Conservation (phyloP, 805 yeast genomes). For the Pichia membranifaciens region DNA sequence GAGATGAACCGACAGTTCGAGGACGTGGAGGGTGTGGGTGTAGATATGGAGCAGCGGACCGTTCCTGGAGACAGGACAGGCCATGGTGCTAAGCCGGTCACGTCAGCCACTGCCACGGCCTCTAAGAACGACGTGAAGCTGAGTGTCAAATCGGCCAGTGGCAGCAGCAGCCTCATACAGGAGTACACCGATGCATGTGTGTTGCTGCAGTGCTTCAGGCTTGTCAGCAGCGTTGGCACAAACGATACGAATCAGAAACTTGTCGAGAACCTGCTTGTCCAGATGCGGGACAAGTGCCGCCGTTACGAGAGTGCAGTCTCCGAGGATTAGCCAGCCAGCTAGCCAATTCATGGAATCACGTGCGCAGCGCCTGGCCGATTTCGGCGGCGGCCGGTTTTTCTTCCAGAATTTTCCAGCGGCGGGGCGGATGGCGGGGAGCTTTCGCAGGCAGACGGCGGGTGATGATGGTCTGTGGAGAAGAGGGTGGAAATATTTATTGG, state of each 20-base stretch:
- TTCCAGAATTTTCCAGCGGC: neutral
- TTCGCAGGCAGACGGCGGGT: too few relatives aligned
- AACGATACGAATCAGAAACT: constrained; percentile 50
- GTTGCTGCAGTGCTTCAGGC: constrained; percentile 58
- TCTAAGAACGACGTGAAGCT: too few relatives aligned
- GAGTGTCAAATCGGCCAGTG: too few relatives aligned
- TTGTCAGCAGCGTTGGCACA: constrained; percentile 47
- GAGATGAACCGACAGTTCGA: constrained; percentile 34
- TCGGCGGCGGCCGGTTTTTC: too few relatives aligned
- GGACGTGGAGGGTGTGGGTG: constrained; percentile 13
- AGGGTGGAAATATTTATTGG: too few relatives aligned
- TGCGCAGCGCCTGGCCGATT: neutral
- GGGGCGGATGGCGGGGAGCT: too few relatives aligned
- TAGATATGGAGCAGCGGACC: constrained; percentile 3
- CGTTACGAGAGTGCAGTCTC: neutral
- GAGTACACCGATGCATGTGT: constrained; percentile 15
- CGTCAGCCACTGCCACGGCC: too few relatives aligned
- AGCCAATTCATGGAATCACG: neutral
- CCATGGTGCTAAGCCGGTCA: too few relatives aligned
- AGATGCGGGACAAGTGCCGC: constrained; percentile 4
- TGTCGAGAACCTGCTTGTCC: constrained; percentile 45
- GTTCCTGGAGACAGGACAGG: too few relatives aligned
- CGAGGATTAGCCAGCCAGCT: neutral
- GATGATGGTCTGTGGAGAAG: too few relatives aligned
- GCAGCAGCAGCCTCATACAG: neutral